Conservation (phyloP, 176 grass and related monocot species). For the Lolium rigidum region DNA sequence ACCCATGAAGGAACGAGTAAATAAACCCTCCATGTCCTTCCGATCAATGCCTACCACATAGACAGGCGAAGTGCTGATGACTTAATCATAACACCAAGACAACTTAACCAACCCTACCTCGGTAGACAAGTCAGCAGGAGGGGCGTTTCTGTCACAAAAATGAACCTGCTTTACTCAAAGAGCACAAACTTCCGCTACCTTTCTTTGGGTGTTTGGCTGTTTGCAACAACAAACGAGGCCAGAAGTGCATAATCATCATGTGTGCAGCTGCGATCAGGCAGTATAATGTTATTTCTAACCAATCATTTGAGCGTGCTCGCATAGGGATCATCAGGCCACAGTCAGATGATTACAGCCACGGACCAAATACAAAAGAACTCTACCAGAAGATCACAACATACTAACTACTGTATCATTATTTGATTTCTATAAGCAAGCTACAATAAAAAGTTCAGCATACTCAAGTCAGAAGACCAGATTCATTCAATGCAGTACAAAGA, state of each 20-base stretch:
- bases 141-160: no score
- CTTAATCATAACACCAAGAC: no score
- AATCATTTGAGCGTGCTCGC: background rate
- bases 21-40: no score
- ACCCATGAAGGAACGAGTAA: no score
- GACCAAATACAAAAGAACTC: background rate
- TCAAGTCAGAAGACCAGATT: constrained; percentile 19
- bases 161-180: no score
- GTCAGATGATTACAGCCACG: background rate
- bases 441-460: background rate
- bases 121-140: no score
- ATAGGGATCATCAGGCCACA: background rate
- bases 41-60: no score
- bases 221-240: background rate
- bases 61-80: no score
- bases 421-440: background rate
- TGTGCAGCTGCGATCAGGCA: background rate
- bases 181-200: no score
- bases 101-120: no score
- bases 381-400: background rate
- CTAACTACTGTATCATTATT: background rate
- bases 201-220: background rate
- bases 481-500: constrained; percentile 29
- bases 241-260: background rate
- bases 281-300: background rate